A percentile compares a stretch with the other conserved stretches of the same genome.
These are phyloP conservation scores for Vitrella brassicaformis DNA, from an alignment of 73 alveolate species.

Conservation along the genomic window DNA sequence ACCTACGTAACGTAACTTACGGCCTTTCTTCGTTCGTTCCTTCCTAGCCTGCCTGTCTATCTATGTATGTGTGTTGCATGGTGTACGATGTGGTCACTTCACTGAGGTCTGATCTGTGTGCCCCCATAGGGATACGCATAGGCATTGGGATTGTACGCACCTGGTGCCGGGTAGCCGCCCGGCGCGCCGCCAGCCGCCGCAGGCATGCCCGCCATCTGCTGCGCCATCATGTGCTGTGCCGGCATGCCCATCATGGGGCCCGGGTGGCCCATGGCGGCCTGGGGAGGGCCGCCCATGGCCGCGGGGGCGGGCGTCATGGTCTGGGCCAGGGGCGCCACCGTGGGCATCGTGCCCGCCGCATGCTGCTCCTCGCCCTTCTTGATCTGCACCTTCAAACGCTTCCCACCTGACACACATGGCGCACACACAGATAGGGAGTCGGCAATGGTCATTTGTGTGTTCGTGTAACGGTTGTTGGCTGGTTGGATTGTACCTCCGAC, in stretches of 20 bases:
- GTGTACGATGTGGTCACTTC: too few species aligned
- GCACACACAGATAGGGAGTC: too few species aligned
- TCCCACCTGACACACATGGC: too few species aligned
- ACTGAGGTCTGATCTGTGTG: too few species aligned
- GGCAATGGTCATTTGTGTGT: too few species aligned
- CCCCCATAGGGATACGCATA: too few species aligned
- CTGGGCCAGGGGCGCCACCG: not conserved
- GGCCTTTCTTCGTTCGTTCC: not conserved
- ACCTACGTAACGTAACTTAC: not conserved
- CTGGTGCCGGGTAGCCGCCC: not conserved
- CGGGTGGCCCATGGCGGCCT: not conserved
- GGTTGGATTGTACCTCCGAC: constrained; percentile 37
- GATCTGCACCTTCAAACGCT: not conserved
- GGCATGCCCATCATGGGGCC: not conserved
- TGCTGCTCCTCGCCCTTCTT: not conserved
- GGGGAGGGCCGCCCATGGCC: not conserved
- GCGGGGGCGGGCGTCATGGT: not conserved
- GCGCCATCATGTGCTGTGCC: not conserved
- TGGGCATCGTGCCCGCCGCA: not conserved
- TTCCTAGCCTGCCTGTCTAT: too few species aligned
- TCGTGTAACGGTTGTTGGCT: too few species aligned
- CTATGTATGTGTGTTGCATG: too few species aligned
- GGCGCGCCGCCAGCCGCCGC: not conserved
- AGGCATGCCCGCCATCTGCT: not conserved
- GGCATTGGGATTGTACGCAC: not conserved